Conservation (phyloP, 768 basidiomycete genomes). For the Porpolomopsis calyptriformis region DNA sequence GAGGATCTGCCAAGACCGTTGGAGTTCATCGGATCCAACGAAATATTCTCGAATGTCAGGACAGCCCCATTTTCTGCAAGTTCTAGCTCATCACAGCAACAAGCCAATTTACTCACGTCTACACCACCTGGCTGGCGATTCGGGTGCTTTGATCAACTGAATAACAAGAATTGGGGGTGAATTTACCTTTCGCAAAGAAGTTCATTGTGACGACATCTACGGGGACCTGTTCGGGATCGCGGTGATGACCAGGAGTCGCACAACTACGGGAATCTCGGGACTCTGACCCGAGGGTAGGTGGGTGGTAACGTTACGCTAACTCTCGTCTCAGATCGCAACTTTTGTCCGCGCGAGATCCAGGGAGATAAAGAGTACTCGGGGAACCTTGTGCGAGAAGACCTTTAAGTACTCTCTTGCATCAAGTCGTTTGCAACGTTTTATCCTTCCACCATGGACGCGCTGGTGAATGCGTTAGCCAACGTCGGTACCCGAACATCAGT, state of each 20-base stretch:
- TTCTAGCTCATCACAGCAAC: no score
- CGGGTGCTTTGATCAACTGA: no score
- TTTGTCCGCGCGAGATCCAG: background rate
- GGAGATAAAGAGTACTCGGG: background rate
- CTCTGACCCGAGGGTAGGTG: background rate
- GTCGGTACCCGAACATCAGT: conserved; percentile 19
- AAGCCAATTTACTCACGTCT: no score
- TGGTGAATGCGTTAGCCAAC: conserved; percentile 10
- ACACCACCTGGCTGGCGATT: no score
- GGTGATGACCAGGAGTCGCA: background rate
- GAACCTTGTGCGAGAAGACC: background rate
- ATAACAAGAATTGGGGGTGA: no score
- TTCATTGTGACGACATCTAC: background rate
- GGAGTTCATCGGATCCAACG: no score
- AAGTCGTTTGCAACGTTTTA: no score
- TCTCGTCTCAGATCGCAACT: background rate
- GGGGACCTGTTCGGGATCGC: background rate
- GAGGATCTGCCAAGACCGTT: no score
- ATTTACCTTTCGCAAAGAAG: no score
- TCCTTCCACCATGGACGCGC: background rate
- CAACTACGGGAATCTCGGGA: background rate
- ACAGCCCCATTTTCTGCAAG: no score
- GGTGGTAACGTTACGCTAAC: background rate
- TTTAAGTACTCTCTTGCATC: no score
- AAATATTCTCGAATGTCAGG: no score